Percentiles rank a stretch among this genome's conserved stretches.
Conservation (phyloP, 768 basidiomycete genomes). For the Tylopilus rubrobrunneus region DNA sequence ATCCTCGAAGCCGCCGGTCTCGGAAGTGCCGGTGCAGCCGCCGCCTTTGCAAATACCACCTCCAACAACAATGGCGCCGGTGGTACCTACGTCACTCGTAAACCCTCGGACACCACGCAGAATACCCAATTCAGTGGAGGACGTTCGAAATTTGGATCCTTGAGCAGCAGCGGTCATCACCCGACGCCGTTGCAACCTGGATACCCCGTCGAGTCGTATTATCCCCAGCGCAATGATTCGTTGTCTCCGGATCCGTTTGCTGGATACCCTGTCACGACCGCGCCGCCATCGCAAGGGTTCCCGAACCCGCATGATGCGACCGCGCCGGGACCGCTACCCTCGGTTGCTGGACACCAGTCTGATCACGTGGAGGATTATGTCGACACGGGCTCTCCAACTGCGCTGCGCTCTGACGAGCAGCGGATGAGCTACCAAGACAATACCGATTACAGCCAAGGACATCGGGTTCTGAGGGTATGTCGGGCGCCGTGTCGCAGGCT, state of each 20-base stretch:
- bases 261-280: slow-evolving; percentile 10
- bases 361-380: slow-evolving; percentile 10
- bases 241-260: slow-evolving; percentile 29
- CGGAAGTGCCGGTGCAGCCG: slow-evolving; percentile 13
- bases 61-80: background rate
- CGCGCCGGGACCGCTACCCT: background rate
- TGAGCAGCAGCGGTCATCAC: slow-evolving; percentile 14
- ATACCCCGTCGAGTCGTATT: slow-evolving; percentile 23
- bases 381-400: slow-evolving; percentile 4
- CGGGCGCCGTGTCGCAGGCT: background rate
- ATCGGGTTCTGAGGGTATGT: slow-evolving; percentile 29
- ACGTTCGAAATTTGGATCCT: slow-evolving; percentile 20
- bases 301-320: slow-evolving; percentile 19
- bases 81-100: slow-evolving; percentile 16
- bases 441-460: slow-evolving; percentile 26
- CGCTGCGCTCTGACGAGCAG: slow-evolving; percentile 14
- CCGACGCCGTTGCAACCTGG: slow-evolving; percentile 20
- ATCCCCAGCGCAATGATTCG: slow-evolving; percentile 22
- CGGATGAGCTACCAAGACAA: slow-evolving; percentile 31
- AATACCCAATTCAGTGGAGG: slow-evolving; percentile 22
- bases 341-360: slow-evolving; percentile 12
- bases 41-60: background rate
- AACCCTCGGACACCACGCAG: slow-evolving; percentile 26
- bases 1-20: slow-evolving; percentile 28
- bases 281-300: background rate